Base-by-base conservation (phyloP, 345 rosid species). In the Boechera divaricarpa region DNA sequence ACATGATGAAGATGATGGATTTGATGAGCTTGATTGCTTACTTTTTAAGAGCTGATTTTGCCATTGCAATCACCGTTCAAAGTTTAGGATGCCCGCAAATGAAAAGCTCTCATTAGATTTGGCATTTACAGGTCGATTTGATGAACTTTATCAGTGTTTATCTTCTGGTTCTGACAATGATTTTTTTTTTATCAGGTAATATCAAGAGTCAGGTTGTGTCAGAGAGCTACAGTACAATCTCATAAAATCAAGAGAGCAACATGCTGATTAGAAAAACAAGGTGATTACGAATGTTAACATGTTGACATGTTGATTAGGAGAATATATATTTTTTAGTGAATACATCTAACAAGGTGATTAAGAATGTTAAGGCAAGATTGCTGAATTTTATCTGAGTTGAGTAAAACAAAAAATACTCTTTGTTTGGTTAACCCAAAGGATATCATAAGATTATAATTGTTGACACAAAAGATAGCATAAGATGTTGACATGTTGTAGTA, bases 11-110 rank as follows among this genome's bases (percentile, higher is more conserved):
- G 69, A 59, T 52, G 86, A 77, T 13, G 79, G 77, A 39, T 86
- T 86, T 10, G 82, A 74, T 48, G 86, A 85, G 75, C 65, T 85
- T 48, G 86, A 87, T 44, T 74, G 64, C 47, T 70, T 87, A 60
- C 82, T 89, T 41, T 60, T 29, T 31, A 16, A 61, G 35, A 24
- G 58, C n/a, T 69, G 57, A 65, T 12, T 16, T 15, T 26, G 75
- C 58, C 75, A 70, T 35, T 76, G 58, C n/a, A 76, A 41, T 51
- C 74, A 41, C 48, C 2, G 53, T 10, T 45, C 39, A 44, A 13
- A 10, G 6, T 55, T 55, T 15, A 39, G 16, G 10, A 56, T 57
- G 36, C 48, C 18, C 16, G 29, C 47, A 0, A 45, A 36, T 7
- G 44, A 58, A 74, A 45, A 1, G 10, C 21, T 52, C 59, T 47